Evolutionary conservation across 805 yeast species (phyloP), one percentile per base, ranked within the genome.

Genomic region (Candida ponderosae): DNA sequence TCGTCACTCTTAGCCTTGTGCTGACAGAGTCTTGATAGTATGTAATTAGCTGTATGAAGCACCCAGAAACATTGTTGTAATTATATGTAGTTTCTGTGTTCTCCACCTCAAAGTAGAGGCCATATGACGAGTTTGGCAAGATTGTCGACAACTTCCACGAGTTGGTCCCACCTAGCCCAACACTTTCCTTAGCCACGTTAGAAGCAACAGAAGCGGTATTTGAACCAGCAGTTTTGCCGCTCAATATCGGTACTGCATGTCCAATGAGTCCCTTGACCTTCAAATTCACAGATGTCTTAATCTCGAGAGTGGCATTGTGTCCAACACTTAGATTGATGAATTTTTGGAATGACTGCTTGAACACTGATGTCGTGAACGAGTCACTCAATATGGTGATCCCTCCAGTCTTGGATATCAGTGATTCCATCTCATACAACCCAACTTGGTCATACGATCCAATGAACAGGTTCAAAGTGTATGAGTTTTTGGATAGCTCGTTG

Each of bases 391-490:
- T 75, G 19, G 77, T 67, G 4, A 63, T 61, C 35, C 87, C 87
- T 20, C 86, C 86, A 11, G 84, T 77, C 40, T 65, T 65, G 47
- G 68, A 65, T 35, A 75, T 62, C 10, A 79, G 56, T 14, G 68
- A 62, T 40, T 74, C 79, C 86, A 79, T 80, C 52, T 79, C 87
- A 43, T 60, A 71, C 24, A 79, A 59, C 1, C 87, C 87, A 32
- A 77, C 68, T 54, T 79, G 87, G 54, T 79, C 86, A 52, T 79
- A 79, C 11, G 80, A 68, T 14, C 86, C 86, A 40, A 76, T 69
- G 44, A 78, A 77, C 17, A 78, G 53, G 47, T 76, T 74, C 33
- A 78, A 62, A 6, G 77, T 62, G 37, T 75, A 70, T 1, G 84
- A 83, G 43, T 68, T 65, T 4, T 59, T 44, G 0, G 76, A 66